A percentile compares a stretch with the other conserved stretches of the same genome.
Evolutionary conservation across 2,329 filamentous ascomycete genomes (phyloP).

Genomic region (Rutstroemia sydowiana): DNA sequence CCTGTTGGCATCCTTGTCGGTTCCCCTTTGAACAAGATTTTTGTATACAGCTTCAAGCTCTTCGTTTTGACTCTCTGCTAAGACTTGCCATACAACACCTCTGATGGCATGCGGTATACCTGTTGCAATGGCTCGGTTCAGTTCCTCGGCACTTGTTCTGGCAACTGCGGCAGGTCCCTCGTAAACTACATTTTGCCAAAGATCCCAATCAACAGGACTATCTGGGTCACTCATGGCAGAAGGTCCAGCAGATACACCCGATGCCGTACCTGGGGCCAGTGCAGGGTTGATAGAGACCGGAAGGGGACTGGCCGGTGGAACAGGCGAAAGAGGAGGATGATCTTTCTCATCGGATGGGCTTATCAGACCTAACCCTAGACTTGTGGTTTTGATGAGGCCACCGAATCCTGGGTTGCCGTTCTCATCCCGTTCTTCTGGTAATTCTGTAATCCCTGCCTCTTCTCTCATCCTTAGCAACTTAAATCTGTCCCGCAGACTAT

Average conservation of each 20-base stretch:
- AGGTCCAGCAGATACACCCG: conserved; percentile 70
- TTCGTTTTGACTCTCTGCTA: conserved; percentile 91
- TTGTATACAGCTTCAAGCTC: conserved; percentile 82
- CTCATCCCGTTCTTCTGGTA: conserved; percentile 40
- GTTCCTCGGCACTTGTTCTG: conserved; percentile 78
- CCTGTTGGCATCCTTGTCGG: conserved; percentile 68
- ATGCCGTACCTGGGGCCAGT: conserved; percentile 77
- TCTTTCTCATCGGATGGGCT: conserved; percentile 25
- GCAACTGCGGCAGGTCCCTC: conserved; percentile 86
- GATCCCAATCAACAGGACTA: conserved; percentile 88
- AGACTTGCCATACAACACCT: conserved; percentile 97
- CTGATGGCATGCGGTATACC: conserved; percentile 93
- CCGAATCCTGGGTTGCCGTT: conserved; percentile 34
- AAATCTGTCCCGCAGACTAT: conserved; percentile 70
- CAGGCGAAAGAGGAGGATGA: conserved; percentile 36
- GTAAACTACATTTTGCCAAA: conserved; percentile 95
- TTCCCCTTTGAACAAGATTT: conserved; percentile 71
- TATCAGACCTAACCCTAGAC: conserved; percentile 35
- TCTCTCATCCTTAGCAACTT: conserved; percentile 69
- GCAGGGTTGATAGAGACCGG: conserved; percentile 60
- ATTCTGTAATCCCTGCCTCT: conserved; percentile 52
- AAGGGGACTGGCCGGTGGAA: conserved; percentile 36
- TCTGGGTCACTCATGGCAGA: conserved; percentile 57
- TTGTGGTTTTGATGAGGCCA: conserved; percentile 35
- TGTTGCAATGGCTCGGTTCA: conserved; percentile 83